These are phyloP conservation scores for Asterella californica DNA, from an alignment of 225 moss, liverwort and hornwort species.

Conservation along the genomic window DNA sequence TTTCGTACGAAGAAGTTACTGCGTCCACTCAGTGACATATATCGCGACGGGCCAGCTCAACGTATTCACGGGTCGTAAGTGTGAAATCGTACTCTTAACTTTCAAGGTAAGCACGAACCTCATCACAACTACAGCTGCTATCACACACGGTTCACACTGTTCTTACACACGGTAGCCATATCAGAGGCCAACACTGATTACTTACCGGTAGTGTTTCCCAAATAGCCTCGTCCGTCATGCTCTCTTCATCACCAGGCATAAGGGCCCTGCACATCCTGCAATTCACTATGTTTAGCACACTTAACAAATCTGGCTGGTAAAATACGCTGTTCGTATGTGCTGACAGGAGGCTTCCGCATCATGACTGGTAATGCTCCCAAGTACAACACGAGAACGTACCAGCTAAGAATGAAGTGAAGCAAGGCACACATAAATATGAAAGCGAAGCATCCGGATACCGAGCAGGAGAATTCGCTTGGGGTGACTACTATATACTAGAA, in stretches of 20 bases:
- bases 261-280: constrained; percentile 99
- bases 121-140: not conserved
- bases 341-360: not conserved
- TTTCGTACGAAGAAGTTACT: no score
- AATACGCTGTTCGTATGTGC: not conserved
- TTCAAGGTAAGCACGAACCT: no score
- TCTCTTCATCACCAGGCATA: constrained; percentile 99
- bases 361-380: not conserved
- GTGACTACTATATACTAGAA: not conserved
- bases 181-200: not conserved
- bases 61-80: no score
- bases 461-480: not conserved
- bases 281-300: constrained; percentile 47
- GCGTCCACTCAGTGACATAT: no score
- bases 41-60: no score
- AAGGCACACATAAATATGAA: not conserved
- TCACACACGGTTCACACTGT: no score
- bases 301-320: not conserved
- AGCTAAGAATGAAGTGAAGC: not conserved
- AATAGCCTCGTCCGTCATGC: constrained; percentile 99
- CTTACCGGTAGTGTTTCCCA: constrained; percentile 98
- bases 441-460: no score
- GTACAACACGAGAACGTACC: not conserved
- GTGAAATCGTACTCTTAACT: no score
- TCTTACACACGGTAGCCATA: not conserved